phyloP scores from a whole-genome alignment of 2,329 filamentous ascomycete species.

The Colletotrichum sp. region DNA sequence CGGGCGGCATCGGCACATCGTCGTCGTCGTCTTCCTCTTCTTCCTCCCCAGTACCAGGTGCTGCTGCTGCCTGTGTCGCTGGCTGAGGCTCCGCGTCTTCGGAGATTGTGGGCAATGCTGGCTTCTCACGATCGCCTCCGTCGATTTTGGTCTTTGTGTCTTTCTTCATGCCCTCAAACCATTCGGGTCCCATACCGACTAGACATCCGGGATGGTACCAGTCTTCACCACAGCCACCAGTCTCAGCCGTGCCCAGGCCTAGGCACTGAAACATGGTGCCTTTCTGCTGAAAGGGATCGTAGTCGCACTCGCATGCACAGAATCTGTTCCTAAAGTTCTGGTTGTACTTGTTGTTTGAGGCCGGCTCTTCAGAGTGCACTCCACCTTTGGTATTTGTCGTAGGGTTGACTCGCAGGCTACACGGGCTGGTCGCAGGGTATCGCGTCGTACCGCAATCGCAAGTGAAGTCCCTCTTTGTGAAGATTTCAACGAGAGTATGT shows the following conservation, averaged over 20 bases:
- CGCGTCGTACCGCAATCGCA: conserved; percentile 95
- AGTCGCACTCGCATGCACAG: conserved; percentile 87
- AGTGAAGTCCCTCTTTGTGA: conserved; percentile 92
- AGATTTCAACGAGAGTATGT: conserved; percentile 93
- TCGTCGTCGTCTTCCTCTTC: conserved; percentile 52
- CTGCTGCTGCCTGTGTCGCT: conserved; percentile 21
- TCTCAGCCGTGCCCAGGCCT: conserved; percentile 78
- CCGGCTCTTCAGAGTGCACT: conserved; percentile 77
- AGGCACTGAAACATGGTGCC: conserved; percentile 99
- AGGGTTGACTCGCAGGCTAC: conserved; percentile 75
- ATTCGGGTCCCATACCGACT: conserved; percentile 77
- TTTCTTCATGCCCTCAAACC: conserved; percentile 62
- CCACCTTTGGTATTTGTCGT: conserved; percentile 76
- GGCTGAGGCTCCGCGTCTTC: conserved; percentile 48
- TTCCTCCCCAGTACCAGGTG: conserved; percentile 16
- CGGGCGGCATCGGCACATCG: conserved; percentile 75
- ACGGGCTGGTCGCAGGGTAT: conserved; percentile 72
- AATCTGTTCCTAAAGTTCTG: conserved; percentile 95
- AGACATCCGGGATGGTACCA: conserved; percentile 98
- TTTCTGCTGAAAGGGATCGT: conserved; percentile 87
- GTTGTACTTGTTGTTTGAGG: conserved; percentile 84
- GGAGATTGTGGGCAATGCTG: conserved; percentile 51
- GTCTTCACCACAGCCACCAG: conserved; percentile 92
- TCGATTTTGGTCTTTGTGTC: conserved; percentile 32
- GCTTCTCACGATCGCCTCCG: conserved; percentile 14